Evolutionary conservation across 208 protist species (phyloP).

Genomic region (Herpetomonas samuelpessoai): DNA sequence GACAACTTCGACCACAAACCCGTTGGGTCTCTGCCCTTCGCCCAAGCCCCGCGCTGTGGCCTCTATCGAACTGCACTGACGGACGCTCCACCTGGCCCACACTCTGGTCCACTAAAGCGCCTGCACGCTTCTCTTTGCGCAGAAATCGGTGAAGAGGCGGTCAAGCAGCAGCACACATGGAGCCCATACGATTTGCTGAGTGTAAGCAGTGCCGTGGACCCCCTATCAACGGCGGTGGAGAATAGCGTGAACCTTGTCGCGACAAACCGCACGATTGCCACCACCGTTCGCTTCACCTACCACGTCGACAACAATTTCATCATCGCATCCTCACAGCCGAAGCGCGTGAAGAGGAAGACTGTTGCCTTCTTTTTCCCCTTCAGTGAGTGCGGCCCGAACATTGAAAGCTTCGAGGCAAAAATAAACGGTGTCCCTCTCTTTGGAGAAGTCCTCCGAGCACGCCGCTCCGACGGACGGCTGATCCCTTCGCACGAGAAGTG

Average conservation of each 20-base stretch:
- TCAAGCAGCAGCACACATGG: too few species aligned
- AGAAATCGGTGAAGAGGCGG: too few species aligned
- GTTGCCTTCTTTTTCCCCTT: conserved; percentile 66
- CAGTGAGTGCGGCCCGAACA: conserved; percentile 43
- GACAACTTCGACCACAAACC: too few species aligned
- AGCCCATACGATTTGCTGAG: neutral
- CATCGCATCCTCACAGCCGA: conserved; percentile 1
- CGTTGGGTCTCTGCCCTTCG: too few species aligned
- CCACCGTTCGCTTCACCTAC: conserved; percentile 43
- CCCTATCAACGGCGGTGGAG: neutral
- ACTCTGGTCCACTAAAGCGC: too few species aligned
- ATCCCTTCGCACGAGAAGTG: conserved; percentile 16
- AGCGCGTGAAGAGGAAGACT: conserved; percentile 7
- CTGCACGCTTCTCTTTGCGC: too few species aligned
- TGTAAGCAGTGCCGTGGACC: neutral
- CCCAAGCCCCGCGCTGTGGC: too few species aligned
- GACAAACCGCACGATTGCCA: conserved; percentile 7
- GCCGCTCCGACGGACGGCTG: conserved; percentile 14
- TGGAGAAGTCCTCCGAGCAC: conserved; percentile 33
- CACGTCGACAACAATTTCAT: conserved; percentile 1
- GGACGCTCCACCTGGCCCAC: too few species aligned
- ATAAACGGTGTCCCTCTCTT: conserved; percentile 35
- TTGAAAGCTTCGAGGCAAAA: conserved; percentile 32
- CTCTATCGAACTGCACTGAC: too few species aligned
- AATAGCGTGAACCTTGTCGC: neutral